A percentile compares a stretch with the other conserved stretches of the same genome.
Conservation (phyloP, 257 asterid genomes). For the Parsonsia alboflavescens region DNA sequence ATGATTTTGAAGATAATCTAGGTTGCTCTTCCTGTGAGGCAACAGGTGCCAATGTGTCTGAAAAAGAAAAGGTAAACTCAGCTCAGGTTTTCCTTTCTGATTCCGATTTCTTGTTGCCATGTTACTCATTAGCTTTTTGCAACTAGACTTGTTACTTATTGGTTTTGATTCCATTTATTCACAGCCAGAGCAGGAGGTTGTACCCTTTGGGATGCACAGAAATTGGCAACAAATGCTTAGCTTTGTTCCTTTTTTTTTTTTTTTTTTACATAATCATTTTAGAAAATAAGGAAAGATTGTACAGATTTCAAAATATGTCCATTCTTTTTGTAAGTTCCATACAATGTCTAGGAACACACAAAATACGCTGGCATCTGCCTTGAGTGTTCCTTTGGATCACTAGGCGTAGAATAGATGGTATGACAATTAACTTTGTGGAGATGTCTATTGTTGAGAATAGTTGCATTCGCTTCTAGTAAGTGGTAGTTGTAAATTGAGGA, state of each 20-base stretch:
- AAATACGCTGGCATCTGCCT: conserved; percentile 21
- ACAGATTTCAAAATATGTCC: neutral
- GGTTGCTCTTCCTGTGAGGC: conserved; percentile 56
- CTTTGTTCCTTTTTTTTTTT: conserved; percentile 19
- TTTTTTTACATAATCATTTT: conserved; percentile 10
- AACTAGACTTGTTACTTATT: neutral
- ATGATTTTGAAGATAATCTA: conserved; percentile 26
- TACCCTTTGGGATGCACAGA: conserved; percentile 54
- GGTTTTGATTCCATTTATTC: conserved; percentile 28
- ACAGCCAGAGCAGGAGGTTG: conserved; percentile 58
- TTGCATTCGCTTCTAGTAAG: conserved; percentile 6
- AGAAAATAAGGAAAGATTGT: neutral
- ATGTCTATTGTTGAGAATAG: conserved; percentile 7
- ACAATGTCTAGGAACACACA: conserved; percentile 22
- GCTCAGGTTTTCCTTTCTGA: conserved; percentile 1
- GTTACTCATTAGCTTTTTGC: conserved; percentile 13
- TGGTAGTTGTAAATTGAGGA: neutral
- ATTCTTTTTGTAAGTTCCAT: conserved; percentile 15
- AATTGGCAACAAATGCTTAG: conserved; percentile 80
- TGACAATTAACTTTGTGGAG: conserved; percentile 2
- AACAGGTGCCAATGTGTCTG: conserved; percentile 42
- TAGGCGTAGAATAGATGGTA: conserved; percentile 20
- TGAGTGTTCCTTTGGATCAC: conserved; percentile 25
- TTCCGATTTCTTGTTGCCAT: conserved; percentile 13
- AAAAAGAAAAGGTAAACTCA: conserved; percentile 68